phyloP scores from a whole-genome alignment of 208 protist species.

The Herpetomonas tarakana region DNA sequence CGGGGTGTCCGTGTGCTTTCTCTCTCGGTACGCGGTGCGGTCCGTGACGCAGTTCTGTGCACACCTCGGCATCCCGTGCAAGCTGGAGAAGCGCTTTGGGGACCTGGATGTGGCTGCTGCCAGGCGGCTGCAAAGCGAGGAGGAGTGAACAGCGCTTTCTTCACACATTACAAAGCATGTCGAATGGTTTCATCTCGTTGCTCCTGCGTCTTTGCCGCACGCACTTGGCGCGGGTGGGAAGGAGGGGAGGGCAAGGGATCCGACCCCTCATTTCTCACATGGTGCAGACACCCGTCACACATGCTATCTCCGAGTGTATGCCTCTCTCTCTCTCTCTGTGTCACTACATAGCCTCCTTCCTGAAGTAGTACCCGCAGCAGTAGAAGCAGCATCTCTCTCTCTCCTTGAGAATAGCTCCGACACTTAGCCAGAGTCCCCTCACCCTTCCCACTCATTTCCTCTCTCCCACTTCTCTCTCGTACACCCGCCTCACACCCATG shows the following conservation, averaged over 20 bases:
- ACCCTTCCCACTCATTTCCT: not conserved
- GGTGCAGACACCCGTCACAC: not conserved
- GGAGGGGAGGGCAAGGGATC: too few relatives aligned
- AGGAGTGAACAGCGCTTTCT: not conserved
- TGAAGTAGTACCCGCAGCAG: too few relatives aligned
- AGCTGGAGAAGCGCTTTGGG: conserved; percentile 42
- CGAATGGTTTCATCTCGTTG: not conserved
- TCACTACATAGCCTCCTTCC: too few relatives aligned
- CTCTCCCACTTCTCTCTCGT: not conserved
- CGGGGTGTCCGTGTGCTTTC: conserved; percentile 60
- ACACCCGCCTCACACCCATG: conserved; percentile 3
- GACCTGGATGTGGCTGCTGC: conserved; percentile 50
- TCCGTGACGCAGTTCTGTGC: conserved; percentile 64
- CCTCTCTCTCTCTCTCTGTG: too few relatives aligned
- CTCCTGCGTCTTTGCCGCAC: not conserved
- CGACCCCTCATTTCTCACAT: too few relatives aligned
- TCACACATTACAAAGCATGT: not conserved
- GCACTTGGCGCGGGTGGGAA: too few relatives aligned
- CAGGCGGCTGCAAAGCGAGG: conserved; percentile 25
- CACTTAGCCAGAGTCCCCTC: too few relatives aligned
- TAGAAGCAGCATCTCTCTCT: not conserved
- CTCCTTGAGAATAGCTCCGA: too few relatives aligned
- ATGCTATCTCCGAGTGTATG: not conserved
- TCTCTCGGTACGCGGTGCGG: conserved; percentile 51
- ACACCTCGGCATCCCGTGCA: conserved; percentile 47